Conservation (phyloP, 805 yeast genomes). For the Brettanomyces naardenensis region DNA sequence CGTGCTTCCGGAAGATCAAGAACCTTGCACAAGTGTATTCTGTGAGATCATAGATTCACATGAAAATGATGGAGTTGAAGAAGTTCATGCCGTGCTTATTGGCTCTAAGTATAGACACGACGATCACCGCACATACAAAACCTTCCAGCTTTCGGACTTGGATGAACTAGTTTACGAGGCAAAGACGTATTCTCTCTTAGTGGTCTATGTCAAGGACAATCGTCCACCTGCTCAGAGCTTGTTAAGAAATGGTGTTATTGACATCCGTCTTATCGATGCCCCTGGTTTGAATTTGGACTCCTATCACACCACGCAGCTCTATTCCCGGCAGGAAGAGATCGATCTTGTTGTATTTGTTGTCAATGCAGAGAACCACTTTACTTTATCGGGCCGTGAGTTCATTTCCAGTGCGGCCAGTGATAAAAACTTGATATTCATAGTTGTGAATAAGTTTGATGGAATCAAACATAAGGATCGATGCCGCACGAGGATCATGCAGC, state of each 20-base stretch:
- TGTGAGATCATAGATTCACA: conserved; percentile 87
- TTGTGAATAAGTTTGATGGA: conserved; percentile 85
- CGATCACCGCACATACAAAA: conserved; percentile 61
- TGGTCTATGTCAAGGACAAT: conserved; percentile 74
- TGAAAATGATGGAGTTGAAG: conserved; percentile 69
- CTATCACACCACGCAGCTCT: conserved; percentile 88
- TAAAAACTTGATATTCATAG: conserved; percentile 86
- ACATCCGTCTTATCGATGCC: conserved; percentile 89
- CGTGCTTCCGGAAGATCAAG: conserved; percentile 90
- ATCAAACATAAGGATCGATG: conserved; percentile 79
- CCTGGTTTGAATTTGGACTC: conserved; percentile 95
- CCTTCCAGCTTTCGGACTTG: conserved; percentile 45
- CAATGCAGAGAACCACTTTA: conserved; percentile 92
- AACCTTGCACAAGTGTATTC: conserved; percentile 94
- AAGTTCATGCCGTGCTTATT: conserved; percentile 83
- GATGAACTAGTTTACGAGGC: conserved; percentile 66
- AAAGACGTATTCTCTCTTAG: conserved; percentile 63
- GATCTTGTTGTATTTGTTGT: conserved; percentile 95
- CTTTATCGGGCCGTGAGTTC: conserved; percentile 90
- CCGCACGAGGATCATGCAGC: conserved; percentile 67
- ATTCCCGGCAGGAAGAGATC: conserved; percentile 93
- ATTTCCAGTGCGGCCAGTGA: conserved; percentile 86
- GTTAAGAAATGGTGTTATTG: conserved; percentile 83
- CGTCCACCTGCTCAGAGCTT: conserved; percentile 63
- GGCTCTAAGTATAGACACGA: conserved; percentile 41